These are phyloP conservation scores for Cercophora scortea DNA, from an alignment of 495 filamentous ascomycete species.

Conservation along the genomic window DNA sequence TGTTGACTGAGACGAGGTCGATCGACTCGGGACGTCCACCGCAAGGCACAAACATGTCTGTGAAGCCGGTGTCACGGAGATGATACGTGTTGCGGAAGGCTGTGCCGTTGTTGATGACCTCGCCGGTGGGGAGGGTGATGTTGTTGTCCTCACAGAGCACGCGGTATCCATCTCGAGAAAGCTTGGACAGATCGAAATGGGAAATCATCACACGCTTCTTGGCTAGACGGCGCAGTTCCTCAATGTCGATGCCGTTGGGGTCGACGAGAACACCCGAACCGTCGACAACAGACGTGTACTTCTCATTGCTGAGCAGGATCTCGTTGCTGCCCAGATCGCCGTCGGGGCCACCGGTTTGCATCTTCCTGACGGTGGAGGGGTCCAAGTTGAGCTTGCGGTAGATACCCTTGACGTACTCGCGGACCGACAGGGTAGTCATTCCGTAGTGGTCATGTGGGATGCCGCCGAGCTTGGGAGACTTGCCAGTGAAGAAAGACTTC, in stretches of 20 bases:
- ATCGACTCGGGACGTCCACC: slow-evolving; percentile 96
- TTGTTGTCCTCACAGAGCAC: slow-evolving; percentile 90
- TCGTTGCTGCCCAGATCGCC: slow-evolving; percentile 97
- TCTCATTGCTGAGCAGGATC: slow-evolving; percentile 91
- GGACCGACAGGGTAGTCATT: slow-evolving; percentile 96
- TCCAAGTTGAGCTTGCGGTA: slow-evolving; percentile 92
- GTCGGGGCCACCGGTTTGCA: slow-evolving; percentile 96
- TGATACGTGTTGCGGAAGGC: slow-evolving; percentile 97
- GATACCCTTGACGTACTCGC: slow-evolving; percentile 91
- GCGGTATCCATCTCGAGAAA: slow-evolving; percentile 81
- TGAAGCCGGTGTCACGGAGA: slow-evolving; percentile 64
- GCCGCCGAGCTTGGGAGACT: slow-evolving; percentile 89
- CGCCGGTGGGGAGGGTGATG: slow-evolving; percentile 75
- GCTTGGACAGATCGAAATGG: slow-evolving; percentile 75
- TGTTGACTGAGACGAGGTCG: slow-evolving; percentile 75
- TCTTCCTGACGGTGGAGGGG: slow-evolving; percentile 71
- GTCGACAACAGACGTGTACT: slow-evolving; percentile 88
- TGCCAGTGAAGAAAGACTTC: slow-evolving; percentile 99
- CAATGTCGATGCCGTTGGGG: slow-evolving; percentile 76
- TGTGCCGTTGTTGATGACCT: slow-evolving; percentile 82
- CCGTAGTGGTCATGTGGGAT: slow-evolving; percentile 95
- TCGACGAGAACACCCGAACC: slow-evolving; percentile 93
- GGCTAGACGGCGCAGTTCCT: slow-evolving; percentile 77
- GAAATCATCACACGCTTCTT: slow-evolving; percentile 84
- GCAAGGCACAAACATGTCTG: slow-evolving; percentile 90